Evolutionary conservation across 495 filamentous ascomycete genomes (phyloP), one percentile per base, ranked within the genome.

Genomic region (Penicillium bialowiezense): DNA sequence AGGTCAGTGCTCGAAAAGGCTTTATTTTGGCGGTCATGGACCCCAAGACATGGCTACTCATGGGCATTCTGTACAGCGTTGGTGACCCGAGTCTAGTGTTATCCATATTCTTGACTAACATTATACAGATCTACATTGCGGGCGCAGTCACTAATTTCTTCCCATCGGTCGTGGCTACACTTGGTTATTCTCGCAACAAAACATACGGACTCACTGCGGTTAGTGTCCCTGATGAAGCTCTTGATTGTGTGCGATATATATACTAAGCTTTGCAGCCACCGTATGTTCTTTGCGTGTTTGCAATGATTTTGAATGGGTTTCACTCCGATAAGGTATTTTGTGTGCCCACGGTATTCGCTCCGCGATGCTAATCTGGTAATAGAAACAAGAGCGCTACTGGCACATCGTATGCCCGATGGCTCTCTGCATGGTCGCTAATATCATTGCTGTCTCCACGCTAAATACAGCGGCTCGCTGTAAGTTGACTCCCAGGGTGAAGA

Each of bases 1-100:
- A 57, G 24, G 50, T 41, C 20, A 48, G 52, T 38, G 55, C 56
- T 23, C 42, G 44, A 32, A 51, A 51, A 26, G 55, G 56, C 18
- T 47, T 52, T n/a, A 53, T 50, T 9, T 51, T 57, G 34, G 56
- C 56, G 32, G 48, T 62, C 0, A 20, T 47, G 5, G 56, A 52
- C 12, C 43, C 37, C 32, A 59, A 55, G 43, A 62, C 55, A 10
- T 58, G 52, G 23, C 23, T 26, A 8, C 23, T 26, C 23, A 26
- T 26, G 23, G 23, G 23, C 4, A 26, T 26, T 8, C 8, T 26
- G 23, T 26, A 26, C 8, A 26, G 23, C 8, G 23, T 26, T 26
- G 23, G 23, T 26, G 3, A 26, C 8, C 23, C 23, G 4, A 4
- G 8, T 26, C 4, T 3, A 26, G 8, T 3, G 23, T 8, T 26